Percentiles rank a stretch among this genome's conserved stretches.
These are phyloP conservation scores for Neurospora hispaniola DNA, from an alignment of 495 filamentous ascomycete genomes.

Conservation along the genomic window DNA sequence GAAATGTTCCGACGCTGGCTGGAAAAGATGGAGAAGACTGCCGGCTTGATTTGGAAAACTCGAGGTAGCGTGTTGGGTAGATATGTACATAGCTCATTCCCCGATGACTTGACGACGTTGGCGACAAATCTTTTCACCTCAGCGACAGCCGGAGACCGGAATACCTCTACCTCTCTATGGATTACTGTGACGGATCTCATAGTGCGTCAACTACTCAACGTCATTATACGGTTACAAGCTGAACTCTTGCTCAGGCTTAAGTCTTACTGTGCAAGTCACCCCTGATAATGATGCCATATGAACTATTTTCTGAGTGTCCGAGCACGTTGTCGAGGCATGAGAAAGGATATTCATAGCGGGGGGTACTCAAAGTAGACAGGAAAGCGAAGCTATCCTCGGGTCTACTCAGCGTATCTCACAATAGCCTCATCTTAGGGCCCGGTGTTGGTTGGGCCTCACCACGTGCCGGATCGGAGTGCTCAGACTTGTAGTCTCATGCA, in stretches of 20 bases:
- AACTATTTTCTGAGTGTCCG: not conserved
- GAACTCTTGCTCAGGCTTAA: not conserved
- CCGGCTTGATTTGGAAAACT: not conserved
- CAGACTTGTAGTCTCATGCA: not conserved
- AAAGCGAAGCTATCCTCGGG: not conserved
- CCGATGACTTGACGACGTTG: not conserved
- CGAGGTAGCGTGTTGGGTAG: not conserved
- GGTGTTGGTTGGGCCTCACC: not conserved
- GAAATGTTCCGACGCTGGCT: not conserved
- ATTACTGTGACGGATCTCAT: not conserved
- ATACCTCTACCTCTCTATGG: not conserved
- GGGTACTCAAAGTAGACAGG: not conserved
- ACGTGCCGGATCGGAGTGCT: not conserved
- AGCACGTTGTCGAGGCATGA: not conserved
- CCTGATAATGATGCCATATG: not conserved
- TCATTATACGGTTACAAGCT: not conserved
- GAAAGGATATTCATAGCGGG: not conserved
- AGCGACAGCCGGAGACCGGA: not conserved
- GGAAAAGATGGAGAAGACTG: not conserved
- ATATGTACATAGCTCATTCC: not conserved
- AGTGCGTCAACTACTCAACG: not conserved
- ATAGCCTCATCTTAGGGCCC: not conserved
- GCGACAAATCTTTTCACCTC: not conserved
- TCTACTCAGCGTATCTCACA: not conserved
- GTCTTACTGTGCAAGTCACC: not conserved